Conservation (phyloP, 2,329 filamentous ascomycete genomes). For the Clarireedia monteithiana region DNA sequence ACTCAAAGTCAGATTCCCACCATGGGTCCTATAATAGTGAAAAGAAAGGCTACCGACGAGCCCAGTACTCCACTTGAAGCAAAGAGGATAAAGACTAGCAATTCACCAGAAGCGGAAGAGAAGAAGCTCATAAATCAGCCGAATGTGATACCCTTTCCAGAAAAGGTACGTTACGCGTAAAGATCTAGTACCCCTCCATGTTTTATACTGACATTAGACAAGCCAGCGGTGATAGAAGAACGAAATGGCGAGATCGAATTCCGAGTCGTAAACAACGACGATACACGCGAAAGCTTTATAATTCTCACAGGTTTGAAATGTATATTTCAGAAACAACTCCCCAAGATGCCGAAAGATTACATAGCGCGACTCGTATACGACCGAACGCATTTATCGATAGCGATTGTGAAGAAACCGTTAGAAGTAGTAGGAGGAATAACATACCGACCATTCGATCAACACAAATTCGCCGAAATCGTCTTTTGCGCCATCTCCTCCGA, state of each 20-base stretch:
- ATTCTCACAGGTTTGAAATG: constrained; percentile 94
- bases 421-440: constrained; percentile 97
- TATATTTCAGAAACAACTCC: constrained; percentile 96
- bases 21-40: constrained; percentile 31
- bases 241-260: constrained; percentile 93
- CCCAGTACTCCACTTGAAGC: constrained; percentile 49
- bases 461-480: constrained; percentile 94
- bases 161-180: constrained; percentile 53
- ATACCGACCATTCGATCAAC: constrained; percentile 86
- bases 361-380: constrained; percentile 97
- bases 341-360: constrained; percentile 99
- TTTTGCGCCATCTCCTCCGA: constrained; percentile 97
- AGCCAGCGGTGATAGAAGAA: constrained; percentile 89
- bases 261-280: constrained; percentile 95
- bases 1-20: not conserved
- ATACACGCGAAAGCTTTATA: constrained; percentile 77
- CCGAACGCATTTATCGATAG: constrained; percentile 89
- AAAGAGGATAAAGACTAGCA: constrained; percentile 55
- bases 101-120: constrained; percentile 36
- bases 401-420: constrained; percentile 92
- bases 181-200: not conserved
- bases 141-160: constrained; percentile 75
- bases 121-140: constrained; percentile 30
- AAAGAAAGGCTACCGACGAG: constrained; percentile 68
- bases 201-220: not conserved